Percentiles rank a stretch among this genome's conserved stretches.
phyloP scores from a whole-genome alignment of 495 filamentous ascomycete genomes.

The Bombardia bombarda region DNA sequence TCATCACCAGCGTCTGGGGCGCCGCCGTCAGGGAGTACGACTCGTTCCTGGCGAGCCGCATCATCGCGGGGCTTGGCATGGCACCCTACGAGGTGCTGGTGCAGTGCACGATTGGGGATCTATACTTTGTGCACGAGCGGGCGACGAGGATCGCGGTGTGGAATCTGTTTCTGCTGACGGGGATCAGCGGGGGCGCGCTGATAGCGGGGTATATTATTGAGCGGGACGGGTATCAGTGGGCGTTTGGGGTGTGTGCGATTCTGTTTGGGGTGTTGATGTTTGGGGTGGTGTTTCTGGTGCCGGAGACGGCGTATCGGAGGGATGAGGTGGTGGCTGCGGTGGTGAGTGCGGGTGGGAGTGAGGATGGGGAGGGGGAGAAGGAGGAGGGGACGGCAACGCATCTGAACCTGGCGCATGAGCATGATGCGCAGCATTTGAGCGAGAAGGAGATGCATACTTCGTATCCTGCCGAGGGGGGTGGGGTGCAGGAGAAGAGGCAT shows the following conservation, averaged over 20 bases:
- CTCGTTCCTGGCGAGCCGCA: constrained; percentile 46
- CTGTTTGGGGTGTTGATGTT: constrained; percentile 42
- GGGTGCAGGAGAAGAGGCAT: constrained; percentile 19
- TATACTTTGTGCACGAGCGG: constrained; percentile 60
- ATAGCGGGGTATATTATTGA: constrained; percentile 48
- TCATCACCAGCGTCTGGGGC: constrained; percentile 54
- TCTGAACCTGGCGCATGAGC: constrained; percentile 14
- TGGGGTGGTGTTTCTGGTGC: constrained; percentile 41
- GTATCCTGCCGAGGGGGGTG: not conserved
- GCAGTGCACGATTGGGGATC: constrained; percentile 46
- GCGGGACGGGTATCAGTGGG: constrained; percentile 46
- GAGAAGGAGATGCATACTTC: constrained; percentile 19
- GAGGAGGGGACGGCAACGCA: constrained; percentile 4
- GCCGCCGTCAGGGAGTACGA: constrained; percentile 45
- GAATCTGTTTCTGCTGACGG: constrained; percentile 53
- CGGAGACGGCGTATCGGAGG: constrained; percentile 45
- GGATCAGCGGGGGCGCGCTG: constrained; percentile 41
- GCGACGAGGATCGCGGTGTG: constrained; percentile 58
- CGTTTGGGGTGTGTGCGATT: constrained; percentile 46
- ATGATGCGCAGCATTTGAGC: constrained; percentile 7
- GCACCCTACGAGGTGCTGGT: constrained; percentile 53
- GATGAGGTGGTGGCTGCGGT: constrained; percentile 14
- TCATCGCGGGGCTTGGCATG: constrained; percentile 46
- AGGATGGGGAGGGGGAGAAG: constrained; percentile 4
- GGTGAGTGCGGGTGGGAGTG: constrained; percentile 2